A percentile compares a stretch with the other conserved stretches of the same genome.
Conservation (phyloP, 2,329 filamentous ascomycete species). For the Calonectria henricotiae region DNA sequence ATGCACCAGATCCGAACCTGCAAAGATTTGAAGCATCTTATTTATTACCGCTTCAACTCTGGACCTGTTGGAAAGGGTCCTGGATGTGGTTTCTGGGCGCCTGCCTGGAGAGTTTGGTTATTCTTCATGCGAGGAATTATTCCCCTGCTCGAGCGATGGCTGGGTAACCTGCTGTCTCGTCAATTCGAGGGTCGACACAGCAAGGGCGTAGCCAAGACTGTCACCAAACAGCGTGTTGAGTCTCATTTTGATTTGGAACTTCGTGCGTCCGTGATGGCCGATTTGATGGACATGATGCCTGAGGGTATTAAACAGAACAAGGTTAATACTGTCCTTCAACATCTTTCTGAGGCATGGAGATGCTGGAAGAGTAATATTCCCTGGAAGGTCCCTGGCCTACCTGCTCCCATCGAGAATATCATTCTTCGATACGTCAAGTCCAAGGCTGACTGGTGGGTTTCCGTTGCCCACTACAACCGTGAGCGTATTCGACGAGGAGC, state of each 20-base stretch:
- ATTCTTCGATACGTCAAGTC: constrained; percentile 99
- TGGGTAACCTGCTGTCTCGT: constrained; percentile 95
- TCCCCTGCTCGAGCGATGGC: constrained; percentile 95
- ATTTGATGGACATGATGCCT: constrained; percentile 99
- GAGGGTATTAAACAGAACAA: constrained; percentile 99
- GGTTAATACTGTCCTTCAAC: constrained; percentile 97
- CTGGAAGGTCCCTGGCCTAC: constrained; percentile 98
- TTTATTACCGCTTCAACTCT: constrained; percentile 99
- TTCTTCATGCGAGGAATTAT: constrained; percentile 99
- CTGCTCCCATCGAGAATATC: constrained; percentile 98
- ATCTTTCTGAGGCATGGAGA: constrained; percentile 97
- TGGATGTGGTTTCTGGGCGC: constrained; percentile 98
- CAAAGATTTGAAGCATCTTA: constrained; percentile 98
- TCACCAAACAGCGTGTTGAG: constrained; percentile 98
- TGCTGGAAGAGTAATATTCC: constrained; percentile 99
- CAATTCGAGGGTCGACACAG: constrained; percentile 99
- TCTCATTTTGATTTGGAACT: constrained; percentile 98
- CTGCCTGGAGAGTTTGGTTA: constrained; percentile 98
- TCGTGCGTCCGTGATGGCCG: constrained; percentile 97
- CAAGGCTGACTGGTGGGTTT: constrained; percentile 99
- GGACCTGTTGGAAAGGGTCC: constrained; percentile 97
- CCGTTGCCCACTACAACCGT: constrained; percentile 98
- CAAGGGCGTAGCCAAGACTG: constrained; percentile 98
- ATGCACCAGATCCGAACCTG: constrained; percentile 99
- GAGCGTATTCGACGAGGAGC: constrained; percentile 97